A percentile compares a stretch with the other conserved stretches of the same genome.
Conservation (phyloP, 257 asterid genomes). For the Marsdenia floribunda region DNA sequence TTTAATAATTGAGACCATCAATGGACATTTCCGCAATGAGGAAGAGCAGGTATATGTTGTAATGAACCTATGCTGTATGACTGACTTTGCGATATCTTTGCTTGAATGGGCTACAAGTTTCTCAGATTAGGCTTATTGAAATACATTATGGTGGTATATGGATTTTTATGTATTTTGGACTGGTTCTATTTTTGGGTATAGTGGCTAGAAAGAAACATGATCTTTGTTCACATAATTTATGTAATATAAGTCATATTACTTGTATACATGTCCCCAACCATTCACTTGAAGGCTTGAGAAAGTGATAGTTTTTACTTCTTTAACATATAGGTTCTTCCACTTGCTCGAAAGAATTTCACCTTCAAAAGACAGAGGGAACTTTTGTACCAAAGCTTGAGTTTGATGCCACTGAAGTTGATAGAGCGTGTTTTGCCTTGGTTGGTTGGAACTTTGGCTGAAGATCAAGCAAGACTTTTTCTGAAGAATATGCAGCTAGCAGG, state of each 20-base stretch:
- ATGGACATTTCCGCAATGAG: slow-evolving; percentile 36
- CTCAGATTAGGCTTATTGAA: neutral
- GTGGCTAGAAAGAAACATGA: neutral
- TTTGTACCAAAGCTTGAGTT: slow-evolving; percentile 36
- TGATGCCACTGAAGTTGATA: slow-evolving; percentile 46
- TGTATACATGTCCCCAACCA: neutral
- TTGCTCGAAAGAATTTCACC: slow-evolving; percentile 38
- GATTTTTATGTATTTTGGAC: neutral
- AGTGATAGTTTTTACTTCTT: slow-evolving; percentile 6
- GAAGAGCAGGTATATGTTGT: slow-evolving; percentile 36
- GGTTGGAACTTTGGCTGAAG: slow-evolving; percentile 33
- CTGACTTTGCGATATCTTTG: neutral
- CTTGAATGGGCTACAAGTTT: neutral
- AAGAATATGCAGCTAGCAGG: slow-evolving; percentile 46
- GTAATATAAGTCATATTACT: too few species aligned
- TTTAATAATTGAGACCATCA: slow-evolving; percentile 37
- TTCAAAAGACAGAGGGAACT: slow-evolving; percentile 38
- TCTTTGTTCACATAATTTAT: neutral
- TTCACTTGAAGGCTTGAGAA: slow-evolving; percentile 2
- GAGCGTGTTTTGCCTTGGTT: slow-evolving; percentile 50
- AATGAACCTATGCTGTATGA: neutral
- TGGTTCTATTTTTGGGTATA: neutral
- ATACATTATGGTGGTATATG: neutral
- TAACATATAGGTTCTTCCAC: slow-evolving; percentile 41
- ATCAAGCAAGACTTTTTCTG: slow-evolving; percentile 35